Percentiles rank a stretch among this genome's conserved stretches.
Conservation (phyloP, 345 rosid species). For the Syzygium jambos region DNA sequence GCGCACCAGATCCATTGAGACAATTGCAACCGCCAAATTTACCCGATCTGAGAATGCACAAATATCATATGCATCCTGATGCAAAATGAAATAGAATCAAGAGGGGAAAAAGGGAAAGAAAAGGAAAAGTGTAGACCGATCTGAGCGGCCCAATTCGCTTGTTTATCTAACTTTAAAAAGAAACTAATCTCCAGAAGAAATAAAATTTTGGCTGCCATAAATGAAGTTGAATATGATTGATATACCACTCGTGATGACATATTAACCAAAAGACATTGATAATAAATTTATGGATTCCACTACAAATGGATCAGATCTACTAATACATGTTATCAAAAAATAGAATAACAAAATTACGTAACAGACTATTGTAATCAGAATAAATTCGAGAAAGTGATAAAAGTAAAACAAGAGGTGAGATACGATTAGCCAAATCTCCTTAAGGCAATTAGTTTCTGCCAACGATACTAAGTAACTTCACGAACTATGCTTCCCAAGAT, state of each 20-base stretch:
- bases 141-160: neutral
- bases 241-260: accelerated
- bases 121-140: no score
- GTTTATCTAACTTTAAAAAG: neutral
- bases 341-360: no score
- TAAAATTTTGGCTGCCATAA: neutral
- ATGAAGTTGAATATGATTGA: neutral
- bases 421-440: accelerated
- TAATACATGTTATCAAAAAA: neutral
- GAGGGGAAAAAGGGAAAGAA: no score
- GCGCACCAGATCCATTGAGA: no score
- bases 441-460: neutral
- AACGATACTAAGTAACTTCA: accelerated
- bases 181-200: neutral
- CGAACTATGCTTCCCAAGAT: accelerated
- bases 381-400: neutral
- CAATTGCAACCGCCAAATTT: no score
- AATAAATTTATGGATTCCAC: neutral
- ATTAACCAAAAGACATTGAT: neutral
- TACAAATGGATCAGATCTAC: neutral
- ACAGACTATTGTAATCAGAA: neutral
- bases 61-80: no score
- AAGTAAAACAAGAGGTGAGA: neutral
- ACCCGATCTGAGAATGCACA: neutral
- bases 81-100: no score